These are phyloP conservation scores for Candida sp. DNA, from an alignment of 1,139 yeast species.

Conservation along the genomic window DNA sequence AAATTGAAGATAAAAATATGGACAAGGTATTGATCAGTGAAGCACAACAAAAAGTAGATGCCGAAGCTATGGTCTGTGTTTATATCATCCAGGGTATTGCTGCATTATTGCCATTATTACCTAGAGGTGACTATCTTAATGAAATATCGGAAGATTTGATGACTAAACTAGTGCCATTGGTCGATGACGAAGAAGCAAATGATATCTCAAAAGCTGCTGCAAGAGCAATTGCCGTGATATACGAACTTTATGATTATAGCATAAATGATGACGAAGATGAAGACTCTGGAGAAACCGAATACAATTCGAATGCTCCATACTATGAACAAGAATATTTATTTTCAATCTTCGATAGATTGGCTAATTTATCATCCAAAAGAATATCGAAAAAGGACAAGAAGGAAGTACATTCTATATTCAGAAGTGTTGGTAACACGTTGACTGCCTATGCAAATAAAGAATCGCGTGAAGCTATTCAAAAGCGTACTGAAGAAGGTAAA, in stretches of 20 bases:
- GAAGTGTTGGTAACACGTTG: conserved; percentile 56
- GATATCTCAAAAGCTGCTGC: conserved; percentile 54
- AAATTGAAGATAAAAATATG: conserved; percentile 31
- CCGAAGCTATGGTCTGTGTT: conserved; percentile 38
- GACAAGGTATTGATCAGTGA: conserved; percentile 38
- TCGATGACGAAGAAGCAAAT: conserved; percentile 40
- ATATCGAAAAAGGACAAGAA: conserved; percentile 61
- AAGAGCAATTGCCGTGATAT: conserved; percentile 58
- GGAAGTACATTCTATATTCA: conserved; percentile 58
- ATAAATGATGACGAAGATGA: conserved; percentile 31
- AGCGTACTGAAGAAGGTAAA: conserved; percentile 34
- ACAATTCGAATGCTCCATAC: conserved; percentile 50
- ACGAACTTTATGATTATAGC: conserved; percentile 53
- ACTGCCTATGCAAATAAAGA: conserved; percentile 38
- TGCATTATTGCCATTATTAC: conserved; percentile 40
- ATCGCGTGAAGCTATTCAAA: conserved; percentile 34
- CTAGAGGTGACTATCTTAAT: conserved; percentile 37
- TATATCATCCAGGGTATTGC: conserved; percentile 50
- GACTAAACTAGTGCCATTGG: conserved; percentile 35
- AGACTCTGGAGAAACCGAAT: conserved; percentile 37
- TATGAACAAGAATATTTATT: conserved; percentile 54
- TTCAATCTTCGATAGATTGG: conserved; percentile 40
- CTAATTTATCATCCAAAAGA: conserved; percentile 52
- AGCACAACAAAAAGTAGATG: conserved; percentile 25
- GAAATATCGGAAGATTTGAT: conserved; percentile 36